Conservation (phyloP, 75 land plant genomes). For the Selaginella tamariscina region DNA sequence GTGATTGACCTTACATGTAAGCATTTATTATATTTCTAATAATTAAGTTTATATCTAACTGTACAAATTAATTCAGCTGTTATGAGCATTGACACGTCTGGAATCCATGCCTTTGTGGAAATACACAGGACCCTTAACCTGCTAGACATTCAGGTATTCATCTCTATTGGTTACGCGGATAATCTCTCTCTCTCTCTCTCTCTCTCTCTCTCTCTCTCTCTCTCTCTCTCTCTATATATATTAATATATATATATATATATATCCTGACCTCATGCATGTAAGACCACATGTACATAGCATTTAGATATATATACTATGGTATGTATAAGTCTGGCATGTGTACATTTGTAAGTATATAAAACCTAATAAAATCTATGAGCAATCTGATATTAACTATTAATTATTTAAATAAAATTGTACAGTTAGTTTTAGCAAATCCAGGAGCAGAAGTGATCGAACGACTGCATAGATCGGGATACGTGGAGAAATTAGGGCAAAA, state of each 20-base stretch:
- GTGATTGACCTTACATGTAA: constrained; percentile 56
- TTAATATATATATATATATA: no score
- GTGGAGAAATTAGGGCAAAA: neutral
- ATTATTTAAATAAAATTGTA: no score
- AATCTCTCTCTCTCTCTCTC: neutral
- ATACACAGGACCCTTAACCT: neutral
- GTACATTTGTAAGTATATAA: no score
- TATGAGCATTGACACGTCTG: constrained; percentile 1
- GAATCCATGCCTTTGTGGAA: constrained; percentile 8
- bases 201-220: neutral
- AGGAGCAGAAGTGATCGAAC: constrained; percentile 5
- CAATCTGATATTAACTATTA: no score
- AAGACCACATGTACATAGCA: no score
- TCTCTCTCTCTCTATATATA: no score
- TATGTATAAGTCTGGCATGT: no score
- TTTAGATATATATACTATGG: no score
- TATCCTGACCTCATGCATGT: no score
- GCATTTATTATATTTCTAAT: no score
- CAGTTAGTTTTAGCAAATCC: constrained; percentile 13
- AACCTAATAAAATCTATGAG: no score
- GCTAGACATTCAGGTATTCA: constrained; percentile 8
- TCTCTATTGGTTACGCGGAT: neutral
- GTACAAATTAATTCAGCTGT: constrained; percentile 6
- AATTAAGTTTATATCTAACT: no score
- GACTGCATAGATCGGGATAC: neutral